phyloP scores from a whole-genome alignment of 768 basidiomycete genomes.

The Lentinula sp. region DNA sequence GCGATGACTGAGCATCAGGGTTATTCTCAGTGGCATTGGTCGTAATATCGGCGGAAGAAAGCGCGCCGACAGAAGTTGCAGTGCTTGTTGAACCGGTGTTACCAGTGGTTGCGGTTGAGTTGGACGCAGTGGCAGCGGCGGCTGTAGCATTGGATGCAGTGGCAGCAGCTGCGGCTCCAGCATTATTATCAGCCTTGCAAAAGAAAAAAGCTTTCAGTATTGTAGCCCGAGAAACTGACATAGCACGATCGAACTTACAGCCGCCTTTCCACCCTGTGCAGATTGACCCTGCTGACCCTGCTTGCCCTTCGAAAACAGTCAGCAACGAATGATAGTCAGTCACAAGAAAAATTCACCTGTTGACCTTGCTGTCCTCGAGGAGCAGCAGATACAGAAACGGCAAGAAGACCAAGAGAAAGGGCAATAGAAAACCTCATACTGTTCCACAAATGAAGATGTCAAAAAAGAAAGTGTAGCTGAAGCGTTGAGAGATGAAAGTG shows the following conservation, averaged over 20 bases:
- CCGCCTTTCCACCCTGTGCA: not conserved
- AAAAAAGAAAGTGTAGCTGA: constrained; percentile 7
- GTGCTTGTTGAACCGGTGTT: constrained; percentile 16
- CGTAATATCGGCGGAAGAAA: constrained; percentile 10
- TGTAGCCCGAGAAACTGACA: not conserved
- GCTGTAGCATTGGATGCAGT: not conserved
- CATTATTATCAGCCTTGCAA: not conserved
- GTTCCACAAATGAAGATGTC: constrained; percentile 9
- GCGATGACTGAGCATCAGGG: constrained; percentile 37
- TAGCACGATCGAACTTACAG: not conserved
- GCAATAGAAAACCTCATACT: constrained; percentile 26
- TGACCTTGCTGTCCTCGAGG: not conserved
- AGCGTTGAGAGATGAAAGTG: constrained; percentile 7
- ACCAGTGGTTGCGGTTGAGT: constrained; percentile 4
- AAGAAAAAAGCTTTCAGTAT: not conserved
- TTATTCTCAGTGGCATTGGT: constrained; percentile 12
- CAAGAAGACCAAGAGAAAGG: constrained; percentile 17
- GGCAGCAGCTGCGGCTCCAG: not conserved
- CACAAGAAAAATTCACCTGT: not conserved
- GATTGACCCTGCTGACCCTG: not conserved
- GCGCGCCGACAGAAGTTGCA: constrained; percentile 10
- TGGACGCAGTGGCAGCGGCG: constrained; percentile 5
- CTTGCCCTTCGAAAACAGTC: constrained; percentile 7
- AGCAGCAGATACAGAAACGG: constrained; percentile 17
- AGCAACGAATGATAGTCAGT: not conserved